Evolutionary conservation across 176 grass and related monocot genomes (phyloP).

Genomic region (Ensete ventricosum): DNA sequence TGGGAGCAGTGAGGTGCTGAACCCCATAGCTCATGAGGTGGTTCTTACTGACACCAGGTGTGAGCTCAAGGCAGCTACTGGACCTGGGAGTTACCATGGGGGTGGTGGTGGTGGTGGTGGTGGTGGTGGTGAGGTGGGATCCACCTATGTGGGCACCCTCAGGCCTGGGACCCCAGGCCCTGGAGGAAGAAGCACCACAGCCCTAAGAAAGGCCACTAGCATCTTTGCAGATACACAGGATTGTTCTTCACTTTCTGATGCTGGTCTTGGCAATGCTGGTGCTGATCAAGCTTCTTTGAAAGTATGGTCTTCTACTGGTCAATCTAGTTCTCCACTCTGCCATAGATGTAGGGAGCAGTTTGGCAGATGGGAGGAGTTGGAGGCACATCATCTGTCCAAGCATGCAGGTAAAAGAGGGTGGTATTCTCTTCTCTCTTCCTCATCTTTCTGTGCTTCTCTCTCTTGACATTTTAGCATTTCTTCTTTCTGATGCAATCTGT

Average conservation of each 20-base stretch:
- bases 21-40: conserved; percentile 23
- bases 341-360: conserved; percentile 36
- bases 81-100: conserved; percentile 23
- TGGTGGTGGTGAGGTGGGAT: conserved; percentile 15
- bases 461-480: neutral
- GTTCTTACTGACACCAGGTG: conserved; percentile 21
- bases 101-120: no score
- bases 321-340: conserved; percentile 22
- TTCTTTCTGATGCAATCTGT: no score
- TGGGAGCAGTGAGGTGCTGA: conserved; percentile 24
- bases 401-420: conserved; percentile 37
- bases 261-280: conserved; percentile 15
- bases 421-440: neutral
- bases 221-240: conserved; percentile 22
- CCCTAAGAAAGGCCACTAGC: conserved; percentile 26
- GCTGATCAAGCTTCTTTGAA: neutral
- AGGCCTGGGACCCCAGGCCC: conserved; percentile 24
- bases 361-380: conserved; percentile 28
- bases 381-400: conserved; percentile 52
- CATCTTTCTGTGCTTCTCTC: neutral
- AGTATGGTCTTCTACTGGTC: neutral
- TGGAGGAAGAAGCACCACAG: conserved; percentile 33
- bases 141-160: conserved; percentile 28
- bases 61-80: conserved; percentile 20
- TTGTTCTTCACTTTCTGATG: conserved; percentile 12